Percentiles rank a stretch among this genome's conserved stretches.
Conservation (phyloP, 2,329 filamentous ascomycete species). For the Aspergillus fructus region DNA sequence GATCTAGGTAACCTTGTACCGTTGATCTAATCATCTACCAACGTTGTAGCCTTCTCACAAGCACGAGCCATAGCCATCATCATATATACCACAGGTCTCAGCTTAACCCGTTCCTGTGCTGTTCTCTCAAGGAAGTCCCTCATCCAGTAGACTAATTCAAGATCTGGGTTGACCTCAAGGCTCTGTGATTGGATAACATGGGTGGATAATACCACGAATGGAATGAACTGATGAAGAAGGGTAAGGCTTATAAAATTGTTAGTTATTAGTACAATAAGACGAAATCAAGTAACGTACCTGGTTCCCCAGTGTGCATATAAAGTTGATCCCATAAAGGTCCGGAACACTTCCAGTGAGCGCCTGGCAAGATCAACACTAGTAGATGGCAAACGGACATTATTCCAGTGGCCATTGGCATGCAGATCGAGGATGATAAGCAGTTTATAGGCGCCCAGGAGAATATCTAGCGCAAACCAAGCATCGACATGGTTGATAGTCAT, state of each 20-base stretch:
- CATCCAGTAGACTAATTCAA: too few species aligned
- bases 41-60: too few species aligned
- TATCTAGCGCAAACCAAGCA: conserved; percentile 18
- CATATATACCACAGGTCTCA: too few species aligned
- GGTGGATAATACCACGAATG: not conserved
- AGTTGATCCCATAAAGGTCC: not conserved
- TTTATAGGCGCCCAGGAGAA: conserved; percentile 20
- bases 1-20: too few species aligned
- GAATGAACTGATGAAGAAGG: not conserved
- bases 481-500: conserved; percentile 16
- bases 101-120: too few species aligned
- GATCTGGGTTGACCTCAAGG: too few species aligned
- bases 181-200: not conserved
- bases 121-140: too few species aligned
- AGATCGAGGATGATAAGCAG: conserved; percentile 21
- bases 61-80: too few species aligned
- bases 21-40: too few species aligned
- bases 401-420: not conserved
- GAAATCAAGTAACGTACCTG: not conserved
- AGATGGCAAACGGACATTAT: not conserved
- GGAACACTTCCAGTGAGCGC: not conserved
- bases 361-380: not conserved
- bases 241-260: not conserved
- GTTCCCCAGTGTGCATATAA: not conserved
- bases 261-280: too few species aligned